These are phyloP conservation scores for Corniculantispora saksenae DNA, from an alignment of 2,329 filamentous ascomycete genomes.

Conservation along the genomic window DNA sequence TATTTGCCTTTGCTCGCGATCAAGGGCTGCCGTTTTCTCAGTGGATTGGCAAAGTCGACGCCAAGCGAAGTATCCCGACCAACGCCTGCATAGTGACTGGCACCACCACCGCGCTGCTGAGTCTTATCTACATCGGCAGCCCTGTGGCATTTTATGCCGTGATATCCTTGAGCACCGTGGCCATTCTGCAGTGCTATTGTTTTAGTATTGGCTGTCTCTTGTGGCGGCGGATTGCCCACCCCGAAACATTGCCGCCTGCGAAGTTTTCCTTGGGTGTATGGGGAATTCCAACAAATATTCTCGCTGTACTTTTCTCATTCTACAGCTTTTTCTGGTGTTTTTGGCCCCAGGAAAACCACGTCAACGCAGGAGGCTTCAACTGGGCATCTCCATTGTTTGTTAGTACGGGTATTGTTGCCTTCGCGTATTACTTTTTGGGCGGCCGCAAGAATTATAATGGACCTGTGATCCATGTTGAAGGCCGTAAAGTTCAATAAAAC, in stretches of 20 bases:
- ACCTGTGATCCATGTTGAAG: conserved; percentile 18
- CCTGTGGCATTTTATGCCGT: conserved; percentile 23
- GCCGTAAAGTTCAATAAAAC: neutral
- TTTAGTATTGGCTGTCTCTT: conserved; percentile 22
- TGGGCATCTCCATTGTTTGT: conserved; percentile 19
- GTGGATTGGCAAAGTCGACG: conserved; percentile 17
- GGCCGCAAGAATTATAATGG: conserved; percentile 18
- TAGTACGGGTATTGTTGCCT: conserved; percentile 5
- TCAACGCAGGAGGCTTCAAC: conserved; percentile 20
- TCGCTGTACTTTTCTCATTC: conserved; percentile 11
- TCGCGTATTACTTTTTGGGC: conserved; percentile 16
- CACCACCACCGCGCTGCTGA: conserved; percentile 15
- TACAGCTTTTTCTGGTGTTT: conserved; percentile 23
- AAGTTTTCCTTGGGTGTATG: conserved; percentile 20
- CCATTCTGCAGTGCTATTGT: conserved; percentile 22
- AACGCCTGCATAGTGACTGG: conserved; percentile 21
- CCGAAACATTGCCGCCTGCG: conserved; percentile 20
- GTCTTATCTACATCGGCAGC: conserved; percentile 21
- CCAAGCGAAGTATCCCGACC: conserved; percentile 11
- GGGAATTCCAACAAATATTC: conserved; percentile 16
- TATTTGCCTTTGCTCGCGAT: conserved; percentile 20
- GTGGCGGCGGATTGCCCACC: conserved; percentile 18
- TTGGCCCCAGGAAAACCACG: conserved; percentile 20
- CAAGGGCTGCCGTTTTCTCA: conserved; percentile 9
- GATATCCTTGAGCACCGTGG: conserved; percentile 20